These are phyloP conservation scores for Cetraspora pellucida DNA, from an alignment of 192 early-diverging fungal genomes.

Conservation along the genomic window DNA sequence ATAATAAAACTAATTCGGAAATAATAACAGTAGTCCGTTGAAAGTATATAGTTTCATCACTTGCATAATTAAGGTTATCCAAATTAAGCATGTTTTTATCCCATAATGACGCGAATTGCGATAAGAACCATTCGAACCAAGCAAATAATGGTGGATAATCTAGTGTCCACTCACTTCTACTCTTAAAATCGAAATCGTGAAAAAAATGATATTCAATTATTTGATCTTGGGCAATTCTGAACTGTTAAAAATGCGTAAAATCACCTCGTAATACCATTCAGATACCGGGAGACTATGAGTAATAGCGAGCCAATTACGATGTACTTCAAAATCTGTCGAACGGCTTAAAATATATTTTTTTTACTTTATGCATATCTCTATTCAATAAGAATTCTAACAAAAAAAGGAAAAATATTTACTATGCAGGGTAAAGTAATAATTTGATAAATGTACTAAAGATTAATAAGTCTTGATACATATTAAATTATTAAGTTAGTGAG, in stretches of 20 bases:
- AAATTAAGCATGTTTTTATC: constrained; percentile 82
- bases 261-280: constrained; percentile 80
- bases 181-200: constrained; percentile 11
- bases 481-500: too few relatives aligned
- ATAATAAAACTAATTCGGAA: constrained; percentile 79
- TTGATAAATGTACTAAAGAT: constrained; percentile 56
- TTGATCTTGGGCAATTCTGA: too few relatives aligned
- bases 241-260: too few relatives aligned
- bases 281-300: constrained; percentile 80
- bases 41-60: constrained; percentile 71
- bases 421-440: constrained; percentile 72
- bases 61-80: constrained; percentile 66
- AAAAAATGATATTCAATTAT: too few relatives aligned
- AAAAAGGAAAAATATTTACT: constrained; percentile 48
- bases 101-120: constrained; percentile 52
- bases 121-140: constrained; percentile 86
- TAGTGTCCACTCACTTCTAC: constrained; percentile 87
- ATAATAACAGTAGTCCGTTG: constrained; percentile 82
- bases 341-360: constrained; percentile 47
- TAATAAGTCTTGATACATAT: constrained; percentile 47
- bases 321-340: constrained; percentile 99
- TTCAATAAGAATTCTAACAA: neutral
- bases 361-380: neutral
- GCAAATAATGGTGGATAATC: constrained; percentile 99
- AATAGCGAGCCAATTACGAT: constrained; percentile 96